phyloP scores from a whole-genome alignment of 345 rosid genomes.

The Camelina laxa region DNA sequence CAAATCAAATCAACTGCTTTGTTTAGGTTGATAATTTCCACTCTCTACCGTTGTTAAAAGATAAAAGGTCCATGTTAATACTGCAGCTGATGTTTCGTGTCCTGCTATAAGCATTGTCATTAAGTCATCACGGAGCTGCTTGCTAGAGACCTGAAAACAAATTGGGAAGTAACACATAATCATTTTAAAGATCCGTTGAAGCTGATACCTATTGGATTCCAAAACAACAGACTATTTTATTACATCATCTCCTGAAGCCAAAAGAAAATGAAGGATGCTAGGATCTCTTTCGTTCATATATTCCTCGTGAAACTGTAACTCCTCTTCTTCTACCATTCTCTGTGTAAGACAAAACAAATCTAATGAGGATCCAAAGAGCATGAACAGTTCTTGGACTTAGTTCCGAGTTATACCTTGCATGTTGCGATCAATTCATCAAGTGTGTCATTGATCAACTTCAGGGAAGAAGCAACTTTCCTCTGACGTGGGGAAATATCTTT shows the following conservation, averaged over 20 bases:
- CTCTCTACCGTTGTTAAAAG: slow-evolving; percentile 71
- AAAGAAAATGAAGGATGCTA: slow-evolving; percentile 91
- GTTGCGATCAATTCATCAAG: slow-evolving; percentile 76
- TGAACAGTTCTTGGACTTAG: not conserved
- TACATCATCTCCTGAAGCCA: slow-evolving; percentile 97
- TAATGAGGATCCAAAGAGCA: slow-evolving; percentile 14
- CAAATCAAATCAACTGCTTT: not conserved
- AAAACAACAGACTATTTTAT: not conserved
- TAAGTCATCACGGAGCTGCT: slow-evolving; percentile 96
- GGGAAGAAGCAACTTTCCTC: slow-evolving; percentile 74
- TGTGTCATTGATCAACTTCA: slow-evolving; percentile 76
- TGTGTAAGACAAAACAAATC: slow-evolving; percentile 35
- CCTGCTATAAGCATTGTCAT: slow-evolving; percentile 99
- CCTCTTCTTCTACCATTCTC: slow-evolving; percentile 97
- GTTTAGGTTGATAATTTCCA: slow-evolving; percentile 12
- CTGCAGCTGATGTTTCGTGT: slow-evolving; percentile 97
- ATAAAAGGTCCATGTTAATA: slow-evolving; percentile 95
- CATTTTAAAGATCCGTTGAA: slow-evolving; percentile 8
- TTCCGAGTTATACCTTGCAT: slow-evolving; percentile 74
- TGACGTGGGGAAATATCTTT: slow-evolving; percentile 89
- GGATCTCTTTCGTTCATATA: slow-evolving; percentile 97
- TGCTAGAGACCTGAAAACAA: slow-evolving; percentile 78
- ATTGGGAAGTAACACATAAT: slow-evolving; percentile 25
- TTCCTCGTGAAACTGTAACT: slow-evolving; percentile 85
- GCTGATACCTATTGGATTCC: slow-evolving; percentile 21